Percentiles rank a stretch among this genome's conserved stretches.
Conservation (phyloP, 768 basidiomycete species). For the Tulasnella sp. region DNA sequence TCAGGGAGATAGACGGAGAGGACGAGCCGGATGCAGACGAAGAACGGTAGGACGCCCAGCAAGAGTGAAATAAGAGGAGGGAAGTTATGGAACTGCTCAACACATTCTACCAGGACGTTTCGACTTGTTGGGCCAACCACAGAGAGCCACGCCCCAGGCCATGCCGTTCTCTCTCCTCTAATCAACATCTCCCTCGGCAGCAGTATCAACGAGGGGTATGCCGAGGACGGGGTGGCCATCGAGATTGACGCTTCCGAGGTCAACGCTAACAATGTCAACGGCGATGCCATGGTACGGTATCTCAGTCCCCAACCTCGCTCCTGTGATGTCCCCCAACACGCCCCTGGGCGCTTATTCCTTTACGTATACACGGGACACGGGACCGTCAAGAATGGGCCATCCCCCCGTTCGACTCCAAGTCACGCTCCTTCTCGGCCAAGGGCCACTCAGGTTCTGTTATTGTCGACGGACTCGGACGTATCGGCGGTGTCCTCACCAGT, state of each 20-base stretch:
- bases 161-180: conserved; percentile 31
- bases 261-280: conserved; percentile 19
- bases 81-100: conserved; percentile 26
- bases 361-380: too few relatives aligned
- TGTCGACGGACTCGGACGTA: background rate
- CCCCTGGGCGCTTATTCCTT: too few relatives aligned
- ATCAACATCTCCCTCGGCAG: conserved; percentile 21
- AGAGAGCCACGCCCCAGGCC: conserved; percentile 30
- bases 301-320: too few relatives aligned
- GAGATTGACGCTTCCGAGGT: conserved; percentile 23
- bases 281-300: conserved; percentile 25
- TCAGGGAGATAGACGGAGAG: conserved; percentile 17
- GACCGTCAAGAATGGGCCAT: conserved; percentile 5
- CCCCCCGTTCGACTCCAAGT: conserved; percentile 6
- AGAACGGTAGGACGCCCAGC: conserved; percentile 19
- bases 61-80: conserved; percentile 19
- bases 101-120: conserved; percentile 26
- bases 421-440: conserved; percentile 10
- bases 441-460: conserved; percentile 12
- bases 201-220: conserved; percentile 1
- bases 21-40: conserved; percentile 15
- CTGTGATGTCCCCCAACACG: too few relatives aligned
- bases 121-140: conserved; percentile 27
- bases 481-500: conserved; percentile 6
- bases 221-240: conserved; percentile 20